Evolutionary conservation across 768 basidiomycete species (phyloP).

Genomic region (Termitomyces eurrhizus): DNA sequence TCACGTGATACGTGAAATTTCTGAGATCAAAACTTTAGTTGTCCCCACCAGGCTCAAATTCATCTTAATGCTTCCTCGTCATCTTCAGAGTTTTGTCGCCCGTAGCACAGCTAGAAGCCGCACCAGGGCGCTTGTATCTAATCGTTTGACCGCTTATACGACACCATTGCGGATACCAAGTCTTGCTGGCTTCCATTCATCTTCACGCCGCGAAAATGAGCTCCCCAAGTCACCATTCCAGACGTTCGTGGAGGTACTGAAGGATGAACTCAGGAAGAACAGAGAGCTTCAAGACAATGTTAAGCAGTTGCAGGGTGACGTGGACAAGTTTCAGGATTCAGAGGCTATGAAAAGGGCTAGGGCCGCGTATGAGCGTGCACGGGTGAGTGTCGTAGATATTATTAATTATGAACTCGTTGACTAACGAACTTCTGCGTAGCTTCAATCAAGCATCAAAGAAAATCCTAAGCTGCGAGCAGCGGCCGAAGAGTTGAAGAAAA

Average conservation of each 20-base stretch:
- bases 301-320: constrained; percentile 96
- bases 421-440: constrained; percentile 41
- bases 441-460: constrained; percentile 92
- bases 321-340: constrained; percentile 95
- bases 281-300: constrained; percentile 94
- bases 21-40: constrained; percentile 5
- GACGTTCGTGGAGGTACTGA: constrained; percentile 92
- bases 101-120: constrained; percentile 31
- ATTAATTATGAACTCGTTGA: neutral
- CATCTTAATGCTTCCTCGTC: constrained; percentile 37
- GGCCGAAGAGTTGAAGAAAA: constrained; percentile 86
- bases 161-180: constrained; percentile 38
- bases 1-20: constrained; percentile 19
- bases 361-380: constrained; percentile 90
- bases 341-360: constrained; percentile 91
- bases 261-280: constrained; percentile 91
- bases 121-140: constrained; percentile 19
- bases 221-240: constrained; percentile 90
- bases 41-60: constrained; percentile 1
- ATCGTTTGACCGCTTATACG: constrained; percentile 20
- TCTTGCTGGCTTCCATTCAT: constrained; percentile 55
- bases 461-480: constrained; percentile 91
- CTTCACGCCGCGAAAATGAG: constrained; percentile 57
- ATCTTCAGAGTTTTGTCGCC: constrained; percentile 35
- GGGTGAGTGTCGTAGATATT: constrained; percentile 51